phyloP scores from a whole-genome alignment of 2,329 filamentous ascomycete genomes.

The Meredithiella fracta region DNA sequence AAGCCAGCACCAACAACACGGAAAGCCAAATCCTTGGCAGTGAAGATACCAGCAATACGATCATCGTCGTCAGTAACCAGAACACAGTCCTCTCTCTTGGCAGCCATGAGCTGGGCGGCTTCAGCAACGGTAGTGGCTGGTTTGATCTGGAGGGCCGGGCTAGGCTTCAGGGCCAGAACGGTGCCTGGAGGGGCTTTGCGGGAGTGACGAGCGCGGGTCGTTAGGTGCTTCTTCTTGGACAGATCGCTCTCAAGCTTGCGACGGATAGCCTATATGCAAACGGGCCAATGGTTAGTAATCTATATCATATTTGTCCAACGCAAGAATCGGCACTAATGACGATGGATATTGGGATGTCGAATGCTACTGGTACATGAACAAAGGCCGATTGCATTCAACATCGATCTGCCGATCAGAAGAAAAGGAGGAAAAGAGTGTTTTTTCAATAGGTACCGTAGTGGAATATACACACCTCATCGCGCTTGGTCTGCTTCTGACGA shows the following conservation, averaged over 20 bases:
- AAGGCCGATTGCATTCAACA: background rate
- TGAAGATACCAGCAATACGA: slow-evolving; percentile 95
- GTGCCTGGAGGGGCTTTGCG: slow-evolving; percentile 93
- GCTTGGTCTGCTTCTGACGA: slow-evolving; percentile 88
- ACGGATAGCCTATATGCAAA: slow-evolving; percentile 61
- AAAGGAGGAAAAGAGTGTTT: background rate
- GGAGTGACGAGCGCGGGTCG: slow-evolving; percentile 61
- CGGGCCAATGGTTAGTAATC: slow-evolving; percentile 12
- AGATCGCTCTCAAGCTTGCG: slow-evolving; percentile 94
- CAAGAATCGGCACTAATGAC: background rate
- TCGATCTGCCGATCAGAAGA: background rate
- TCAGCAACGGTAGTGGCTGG: slow-evolving; percentile 85
- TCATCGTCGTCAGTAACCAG: slow-evolving; percentile 96
- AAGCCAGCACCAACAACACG: slow-evolving; percentile 81
- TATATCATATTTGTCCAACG: background rate
- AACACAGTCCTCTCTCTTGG: slow-evolving; percentile 95
- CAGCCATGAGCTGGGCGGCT: slow-evolving; percentile 95
- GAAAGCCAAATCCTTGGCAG: slow-evolving; percentile 95
- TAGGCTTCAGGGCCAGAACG: slow-evolving; percentile 87
- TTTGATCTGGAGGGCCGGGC: slow-evolving; percentile 93
- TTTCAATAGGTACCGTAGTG: background rate
- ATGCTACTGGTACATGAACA: background rate
- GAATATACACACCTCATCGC: slow-evolving; percentile 69
- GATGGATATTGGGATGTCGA: background rate
- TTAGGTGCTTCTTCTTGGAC: slow-evolving; percentile 85